A percentile compares a stretch with the other conserved stretches of the same genome.
Conservation (phyloP, 441 rosid genomes). For the Aquilaria agallochum region DNA sequence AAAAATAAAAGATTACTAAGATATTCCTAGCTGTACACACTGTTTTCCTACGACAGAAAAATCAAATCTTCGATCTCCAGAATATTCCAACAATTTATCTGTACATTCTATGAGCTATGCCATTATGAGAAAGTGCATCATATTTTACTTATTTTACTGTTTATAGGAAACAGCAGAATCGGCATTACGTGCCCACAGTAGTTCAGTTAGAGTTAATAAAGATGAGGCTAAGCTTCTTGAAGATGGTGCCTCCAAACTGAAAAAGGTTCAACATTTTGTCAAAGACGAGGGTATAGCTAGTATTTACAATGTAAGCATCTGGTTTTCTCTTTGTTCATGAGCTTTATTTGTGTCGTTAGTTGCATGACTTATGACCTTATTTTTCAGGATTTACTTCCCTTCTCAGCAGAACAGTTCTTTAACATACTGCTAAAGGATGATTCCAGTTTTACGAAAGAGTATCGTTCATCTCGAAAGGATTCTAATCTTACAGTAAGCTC, state of each 20-base stretch:
- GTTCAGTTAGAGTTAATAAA: slow-evolving; percentile 57
- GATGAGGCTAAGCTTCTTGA: slow-evolving; percentile 39
- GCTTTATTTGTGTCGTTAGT: slow-evolving; percentile 8
- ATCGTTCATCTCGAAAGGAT: slow-evolving; percentile 67
- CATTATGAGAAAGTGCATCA: no score
- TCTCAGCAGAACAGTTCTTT: slow-evolving; percentile 62
- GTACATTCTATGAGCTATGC: no score
- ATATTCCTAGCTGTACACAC: no score
- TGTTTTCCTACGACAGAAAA: no score
- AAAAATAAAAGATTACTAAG: no score
- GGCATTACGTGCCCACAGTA: slow-evolving; percentile 87
- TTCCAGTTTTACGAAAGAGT: slow-evolving; percentile 56
- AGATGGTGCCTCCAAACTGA: slow-evolving; percentile 39
- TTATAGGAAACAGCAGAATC: slow-evolving; percentile 77
- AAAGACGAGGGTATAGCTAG: slow-evolving; percentile 78
- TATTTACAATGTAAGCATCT: slow-evolving; percentile 50
- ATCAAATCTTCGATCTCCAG: no score
- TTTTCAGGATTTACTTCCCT: slow-evolving; percentile 61
- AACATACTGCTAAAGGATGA: slow-evolving; percentile 55
- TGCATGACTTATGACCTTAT: slow-evolving; percentile 14
- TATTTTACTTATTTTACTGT: no score
- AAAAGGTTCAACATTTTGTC: slow-evolving; percentile 58
- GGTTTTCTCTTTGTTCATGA: background rate
- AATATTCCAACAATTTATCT: no score
- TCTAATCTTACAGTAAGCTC: slow-evolving; percentile 65